Evolutionary conservation across 2,329 filamentous ascomycete genomes (phyloP), one percentile per base, ranked within the genome.

Genomic region (Chrysoporthe puriensis): DNA sequence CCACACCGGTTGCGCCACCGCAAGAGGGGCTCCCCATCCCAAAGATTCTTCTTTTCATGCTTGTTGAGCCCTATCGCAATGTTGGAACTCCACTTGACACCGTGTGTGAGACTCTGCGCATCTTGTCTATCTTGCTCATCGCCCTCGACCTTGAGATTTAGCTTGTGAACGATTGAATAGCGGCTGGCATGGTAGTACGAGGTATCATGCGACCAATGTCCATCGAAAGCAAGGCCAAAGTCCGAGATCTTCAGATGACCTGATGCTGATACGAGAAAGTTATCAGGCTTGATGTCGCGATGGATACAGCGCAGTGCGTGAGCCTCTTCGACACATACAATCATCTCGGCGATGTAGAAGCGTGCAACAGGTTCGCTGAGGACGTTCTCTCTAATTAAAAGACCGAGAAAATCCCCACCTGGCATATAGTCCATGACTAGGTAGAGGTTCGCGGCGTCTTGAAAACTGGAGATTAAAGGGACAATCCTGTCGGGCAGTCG

Each of bases 361-460:
- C 88, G 90, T 4, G 94, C 90, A 56, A 92, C 88, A 0, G 85
- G 82, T 77, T 98, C 96, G 66, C 88, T 88, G 1, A 99, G 83
- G 2, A 92, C 87, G 70, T 96, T 94, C 75, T 96, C 92, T 18
- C 94, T 89, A 66, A 97, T 91, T 18, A 99, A 81, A 0, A 97
- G 79, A 1, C 92, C 92, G 0, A 99, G 84, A 72, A 99, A 98
- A 76, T 99, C 95, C 0, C 96, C 95, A 0, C 95, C 96, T 2
- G 96, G 91, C 93, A 97, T 97, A 76, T 97, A 99, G 69, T 98
- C 94, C 94, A 98, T 97, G 63, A 97, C 91, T 6, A 99, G 87
- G 74, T 98, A 98, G 6, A 99, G 84, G 73, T 92, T 93, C 54
- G 87, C 85, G 46, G 86, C 82, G 76, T 98, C 96, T 77, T 98